Base-by-base conservation (phyloP, 768 basidiomycete genomes). In the Pulveroboletus sp. region DNA sequence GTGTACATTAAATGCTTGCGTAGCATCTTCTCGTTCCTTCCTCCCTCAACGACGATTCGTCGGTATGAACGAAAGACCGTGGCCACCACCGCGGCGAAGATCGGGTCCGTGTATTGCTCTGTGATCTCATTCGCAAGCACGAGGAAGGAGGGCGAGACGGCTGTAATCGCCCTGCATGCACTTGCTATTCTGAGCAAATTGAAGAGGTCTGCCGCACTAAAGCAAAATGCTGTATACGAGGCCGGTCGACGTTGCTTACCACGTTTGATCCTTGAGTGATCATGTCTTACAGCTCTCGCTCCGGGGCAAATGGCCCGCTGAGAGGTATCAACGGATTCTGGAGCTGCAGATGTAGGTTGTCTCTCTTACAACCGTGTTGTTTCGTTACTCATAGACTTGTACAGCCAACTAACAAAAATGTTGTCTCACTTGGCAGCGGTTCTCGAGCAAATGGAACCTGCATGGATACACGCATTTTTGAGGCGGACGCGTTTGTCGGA, bases 381-480 rank as follows among this genome's bases (percentile, higher is more conserved):
- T 28, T 14, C 27, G 8, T 33, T 12, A 10, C 27, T 59, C 9
- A 63, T 27, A 14, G n/a, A 43, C 28, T 55, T 38, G 8, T 51
- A 47, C 42, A 88, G 87, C 52, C 80, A 90, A 70, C 72, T 88
- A 18, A 73, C 84, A 1, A 81, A 81, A 55, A 76, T 83, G 0
- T 70, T 94, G 3, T 82, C 85, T 0, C 83, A 93, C 58, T 66
- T 94, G 7, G 75, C 84, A 69, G 88, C 86, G 7, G 79, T 89
- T 11, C 68, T 89, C 8, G 78, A 81, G 39, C 79, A 83, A 52
- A 72, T 93, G 43, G 86, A 91, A 42, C 81, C 82, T 2, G 75
- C 81, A 10, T 94, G 92, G 91, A 74, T 84, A 1, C 74, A 76
- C 10, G 90, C 90, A 0, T 82, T 93, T 55, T 74, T 93, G 15